Evolutionary conservation across 2,329 filamentous ascomycete species (phyloP).

Genomic region (Fusarium verticillioides): DNA sequence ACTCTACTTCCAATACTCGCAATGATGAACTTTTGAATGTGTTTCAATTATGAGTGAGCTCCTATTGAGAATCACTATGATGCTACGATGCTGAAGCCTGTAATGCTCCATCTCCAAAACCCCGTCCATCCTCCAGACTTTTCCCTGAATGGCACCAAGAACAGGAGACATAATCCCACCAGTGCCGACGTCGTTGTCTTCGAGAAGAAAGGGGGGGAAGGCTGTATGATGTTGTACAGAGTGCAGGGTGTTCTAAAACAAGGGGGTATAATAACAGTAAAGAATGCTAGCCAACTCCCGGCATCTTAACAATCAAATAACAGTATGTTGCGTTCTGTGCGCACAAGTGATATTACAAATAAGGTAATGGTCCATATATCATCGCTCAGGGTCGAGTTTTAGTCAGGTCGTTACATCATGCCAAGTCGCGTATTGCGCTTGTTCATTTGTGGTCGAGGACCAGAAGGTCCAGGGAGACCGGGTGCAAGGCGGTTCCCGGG

Average conservation of each 20-base stretch:
- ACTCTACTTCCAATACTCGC: not conserved
- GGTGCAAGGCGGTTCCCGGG: conserved; percentile 44
- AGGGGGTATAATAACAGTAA: conserved; percentile 43
- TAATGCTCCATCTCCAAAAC: not conserved
- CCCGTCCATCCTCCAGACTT: conserved; percentile 4
- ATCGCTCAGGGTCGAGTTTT: conserved; percentile 24
- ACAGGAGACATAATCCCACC: not conserved
- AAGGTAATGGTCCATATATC: conserved; percentile 25
- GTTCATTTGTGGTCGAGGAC: conserved; percentile 63
- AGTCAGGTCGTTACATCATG: conserved; percentile 59
- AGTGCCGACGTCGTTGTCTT: conserved; percentile 1
- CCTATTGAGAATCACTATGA: conserved; percentile 5
- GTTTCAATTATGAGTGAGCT: conserved; percentile 13
- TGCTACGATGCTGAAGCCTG: conserved; percentile 1
- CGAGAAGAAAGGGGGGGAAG: not conserved
- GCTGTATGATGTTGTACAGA: conserved; percentile 1
- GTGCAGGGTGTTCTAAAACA: conserved; percentile 26
- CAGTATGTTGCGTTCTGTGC: conserved; percentile 13
- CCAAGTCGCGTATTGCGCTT: conserved; percentile 71
- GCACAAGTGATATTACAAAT: conserved; percentile 35
- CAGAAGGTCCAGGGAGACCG: conserved; percentile 47
- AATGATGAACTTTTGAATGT: not conserved
- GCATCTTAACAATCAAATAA: conserved; percentile 21
- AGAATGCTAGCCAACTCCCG: conserved; percentile 34
- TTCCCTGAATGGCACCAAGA: not conserved